Conservation (phyloP, 176 grass and related monocot genomes). For the Oryza australiensis region DNA sequence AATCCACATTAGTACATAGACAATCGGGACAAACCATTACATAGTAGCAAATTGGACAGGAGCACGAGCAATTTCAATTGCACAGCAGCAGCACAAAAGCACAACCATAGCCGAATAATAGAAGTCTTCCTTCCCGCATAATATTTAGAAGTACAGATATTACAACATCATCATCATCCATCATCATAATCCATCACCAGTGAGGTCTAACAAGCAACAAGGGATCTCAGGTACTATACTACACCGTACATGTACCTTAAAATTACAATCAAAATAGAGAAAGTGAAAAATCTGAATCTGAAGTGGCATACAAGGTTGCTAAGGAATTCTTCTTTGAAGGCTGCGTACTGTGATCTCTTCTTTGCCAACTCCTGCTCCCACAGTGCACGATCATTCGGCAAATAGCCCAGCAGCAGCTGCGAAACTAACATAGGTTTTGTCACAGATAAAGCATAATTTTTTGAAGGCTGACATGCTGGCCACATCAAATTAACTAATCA, state of each 20-base stretch:
- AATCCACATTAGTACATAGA: no score
- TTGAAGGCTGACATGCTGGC: constrained; percentile 8
- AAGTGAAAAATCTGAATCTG: constrained; percentile 11
- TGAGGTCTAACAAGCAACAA: not conserved
- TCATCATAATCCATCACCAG: no score
- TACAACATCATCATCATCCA: no score
- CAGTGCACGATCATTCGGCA: constrained; percentile 62
- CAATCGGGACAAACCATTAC: no score
- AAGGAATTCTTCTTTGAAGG: constrained; percentile 82
- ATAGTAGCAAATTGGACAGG: no score
- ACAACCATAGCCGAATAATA: no score
- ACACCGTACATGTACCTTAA: not conserved
- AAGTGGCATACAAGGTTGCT: constrained; percentile 64
- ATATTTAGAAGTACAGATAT: no score
- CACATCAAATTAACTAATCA: constrained; percentile 14
- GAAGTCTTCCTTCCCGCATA: no score
- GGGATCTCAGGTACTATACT: not conserved
- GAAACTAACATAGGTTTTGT: constrained; percentile 23
- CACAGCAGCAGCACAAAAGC: no score
- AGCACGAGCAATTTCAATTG: no score
- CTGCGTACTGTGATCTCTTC: constrained; percentile 62
- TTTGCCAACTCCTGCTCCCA: constrained; percentile 72
- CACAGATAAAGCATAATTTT: constrained; percentile 26
- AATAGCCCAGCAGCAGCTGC: constrained; percentile 84
- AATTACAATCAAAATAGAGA: constrained; percentile 14